phyloP scores from a whole-genome alignment of 306 rosid genomes.

The Quercus bicolor region DNA sequence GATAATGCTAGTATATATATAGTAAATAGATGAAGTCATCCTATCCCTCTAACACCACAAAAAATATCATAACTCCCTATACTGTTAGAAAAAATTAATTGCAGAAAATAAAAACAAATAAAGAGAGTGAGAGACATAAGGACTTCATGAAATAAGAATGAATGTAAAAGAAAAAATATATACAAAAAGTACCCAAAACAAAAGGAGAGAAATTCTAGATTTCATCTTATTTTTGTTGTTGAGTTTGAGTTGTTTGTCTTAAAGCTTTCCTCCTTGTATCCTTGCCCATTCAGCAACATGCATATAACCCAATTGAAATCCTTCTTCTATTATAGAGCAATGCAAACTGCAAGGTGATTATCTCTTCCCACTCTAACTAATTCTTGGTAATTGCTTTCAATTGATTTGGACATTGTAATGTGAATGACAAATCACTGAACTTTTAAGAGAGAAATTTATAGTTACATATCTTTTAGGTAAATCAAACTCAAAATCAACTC shows the following conservation, averaged over 20 bases:
- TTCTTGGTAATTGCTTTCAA: constrained; percentile 96
- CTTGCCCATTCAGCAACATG: constrained; percentile 78
- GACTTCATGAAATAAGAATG: too few species aligned
- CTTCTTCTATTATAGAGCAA: constrained; percentile 83
- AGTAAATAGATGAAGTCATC: too few species aligned
- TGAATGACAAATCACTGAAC: constrained; percentile 88
- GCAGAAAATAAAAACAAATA: too few species aligned
- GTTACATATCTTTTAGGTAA: neutral
- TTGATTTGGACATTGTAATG: constrained; percentile 85
- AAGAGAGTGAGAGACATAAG: too few species aligned
- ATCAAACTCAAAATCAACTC: neutral
- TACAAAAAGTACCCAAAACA: too few species aligned
- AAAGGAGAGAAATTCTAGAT: too few species aligned
- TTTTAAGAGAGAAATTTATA: neutral
- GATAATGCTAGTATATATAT: too few species aligned
- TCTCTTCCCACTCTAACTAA: constrained; percentile 98
- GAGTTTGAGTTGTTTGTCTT: constrained; percentile 72
- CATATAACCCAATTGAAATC: constrained; percentile 89
- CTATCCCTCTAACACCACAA: too few species aligned
- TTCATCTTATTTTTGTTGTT: too few species aligned
- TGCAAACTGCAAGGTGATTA: constrained; percentile 67
- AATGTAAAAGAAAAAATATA: too few species aligned
- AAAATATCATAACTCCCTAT: too few species aligned
- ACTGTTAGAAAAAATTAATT: too few species aligned
- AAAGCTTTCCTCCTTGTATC: constrained; percentile 56